Percentiles rank a stretch among this genome's conserved stretches.
These are phyloP conservation scores for Ophiosphaerella narmari DNA, from an alignment of 2,329 filamentous ascomycete genomes.

Conservation along the genomic window DNA sequence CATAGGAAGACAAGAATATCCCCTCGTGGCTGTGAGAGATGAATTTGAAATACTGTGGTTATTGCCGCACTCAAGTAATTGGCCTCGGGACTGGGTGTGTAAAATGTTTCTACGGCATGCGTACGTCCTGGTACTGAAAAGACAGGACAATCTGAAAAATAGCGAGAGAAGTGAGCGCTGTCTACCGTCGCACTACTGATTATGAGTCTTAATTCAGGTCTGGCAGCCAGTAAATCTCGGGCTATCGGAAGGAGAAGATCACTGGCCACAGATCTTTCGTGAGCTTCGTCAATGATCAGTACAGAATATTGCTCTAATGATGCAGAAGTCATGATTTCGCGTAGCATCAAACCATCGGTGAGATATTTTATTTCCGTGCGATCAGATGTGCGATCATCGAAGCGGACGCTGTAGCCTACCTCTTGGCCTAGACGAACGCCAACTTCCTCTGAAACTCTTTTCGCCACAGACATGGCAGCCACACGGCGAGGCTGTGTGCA, in stretches of 20 bases:
- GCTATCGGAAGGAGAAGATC: conserved; percentile 90
- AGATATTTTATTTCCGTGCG: conserved; percentile 94
- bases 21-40: conserved; percentile 78
- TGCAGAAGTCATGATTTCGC: conserved; percentile 88
- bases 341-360: conserved; percentile 93
- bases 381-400: conserved; percentile 83
- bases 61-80: conserved; percentile 92
- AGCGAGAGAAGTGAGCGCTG: conserved; percentile 90
- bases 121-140: conserved; percentile 91
- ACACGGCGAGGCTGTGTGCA: conserved; percentile 95
- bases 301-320: conserved; percentile 81
- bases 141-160: conserved; percentile 90
- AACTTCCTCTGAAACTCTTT: conserved; percentile 93
- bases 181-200: conserved; percentile 93
- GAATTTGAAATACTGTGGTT: conserved; percentile 93
- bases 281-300: conserved; percentile 96
- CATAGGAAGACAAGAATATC: conserved; percentile 95
- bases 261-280: conserved; percentile 89
- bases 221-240: conserved; percentile 74
- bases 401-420: conserved; percentile 93
- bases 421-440: conserved; percentile 87
- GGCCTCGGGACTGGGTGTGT: conserved; percentile 86
- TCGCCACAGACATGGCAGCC: conserved; percentile 96
- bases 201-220: conserved; percentile 85
- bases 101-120: conserved; percentile 90